phyloP scores from a whole-genome alignment of 306 rosid species.

The Prunus davidiana region DNA sequence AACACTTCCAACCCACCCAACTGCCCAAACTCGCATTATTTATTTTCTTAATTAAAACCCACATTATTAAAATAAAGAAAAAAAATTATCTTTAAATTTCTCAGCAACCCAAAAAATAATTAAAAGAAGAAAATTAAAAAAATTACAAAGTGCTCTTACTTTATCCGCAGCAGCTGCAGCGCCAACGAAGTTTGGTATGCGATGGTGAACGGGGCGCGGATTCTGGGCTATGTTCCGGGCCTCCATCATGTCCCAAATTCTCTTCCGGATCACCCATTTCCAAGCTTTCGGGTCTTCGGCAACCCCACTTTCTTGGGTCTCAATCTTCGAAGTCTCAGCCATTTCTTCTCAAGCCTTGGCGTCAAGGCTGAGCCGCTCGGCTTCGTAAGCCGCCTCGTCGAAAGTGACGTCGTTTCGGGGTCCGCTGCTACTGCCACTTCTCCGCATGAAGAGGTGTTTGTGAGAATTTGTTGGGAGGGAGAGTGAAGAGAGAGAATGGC shows the following conservation, averaged over 20 bases:
- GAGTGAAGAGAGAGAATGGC: slow-evolving; percentile 18
- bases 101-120: neutral
- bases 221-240: slow-evolving; percentile 54
- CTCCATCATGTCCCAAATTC: slow-evolving; percentile 86
- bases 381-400: slow-evolving; percentile 77
- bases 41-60: neutral
- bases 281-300: slow-evolving; percentile 66
- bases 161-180: slow-evolving; percentile 70
- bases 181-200: slow-evolving; percentile 84
- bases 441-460: slow-evolving; percentile 27
- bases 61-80: neutral
- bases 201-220: slow-evolving; percentile 91
- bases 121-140: neutral
- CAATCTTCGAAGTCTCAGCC: slow-evolving; percentile 48
- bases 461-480: slow-evolving; percentile 15
- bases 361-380: slow-evolving; percentile 65
- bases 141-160: slow-evolving; percentile 24
- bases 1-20: slow-evolving; percentile 62
- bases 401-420: slow-evolving; percentile 22
- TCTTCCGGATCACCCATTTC: slow-evolving; percentile 88
- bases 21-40: slow-evolving; percentile 30
- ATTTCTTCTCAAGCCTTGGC: slow-evolving; percentile 64
- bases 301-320: slow-evolving; percentile 5
- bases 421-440: neutral
- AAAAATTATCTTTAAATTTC: neutral